phyloP scores from a whole-genome alignment of 495 filamentous ascomycete species.

The Friedmanniomyces endolithicus region DNA sequence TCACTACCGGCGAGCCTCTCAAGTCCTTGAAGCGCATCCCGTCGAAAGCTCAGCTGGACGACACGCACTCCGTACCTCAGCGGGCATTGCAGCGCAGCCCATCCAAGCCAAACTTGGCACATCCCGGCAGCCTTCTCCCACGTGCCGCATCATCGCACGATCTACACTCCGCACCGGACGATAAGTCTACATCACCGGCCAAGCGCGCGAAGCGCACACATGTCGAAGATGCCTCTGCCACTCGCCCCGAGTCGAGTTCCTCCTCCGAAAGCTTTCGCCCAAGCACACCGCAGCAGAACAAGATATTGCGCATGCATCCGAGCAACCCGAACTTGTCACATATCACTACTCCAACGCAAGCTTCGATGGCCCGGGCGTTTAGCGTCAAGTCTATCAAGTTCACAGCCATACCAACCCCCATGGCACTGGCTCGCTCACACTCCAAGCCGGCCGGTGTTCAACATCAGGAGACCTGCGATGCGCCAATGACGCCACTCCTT shows the following conservation, averaged over 20 bases:
- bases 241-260: constrained; percentile 41
- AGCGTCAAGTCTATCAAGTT: constrained; percentile 47
- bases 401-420: constrained; percentile 43
- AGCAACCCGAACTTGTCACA: constrained; percentile 33
- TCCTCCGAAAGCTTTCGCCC: constrained; percentile 33
- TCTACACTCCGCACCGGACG: constrained; percentile 13
- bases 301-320: constrained; percentile 18
- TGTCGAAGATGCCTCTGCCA: constrained; percentile 47
- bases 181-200: constrained; percentile 26
- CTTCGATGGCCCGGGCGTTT: constrained; percentile 54
- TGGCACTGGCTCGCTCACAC: constrained; percentile 24
- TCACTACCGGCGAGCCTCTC: constrained; percentile 17
- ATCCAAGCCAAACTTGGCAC: constrained; percentile 33
- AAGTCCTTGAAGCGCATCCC: constrained; percentile 58
- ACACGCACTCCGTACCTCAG: constrained; percentile 22
- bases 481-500: constrained; percentile 6
- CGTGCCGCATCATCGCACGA: constrained; percentile 28
- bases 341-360: constrained; percentile 66
- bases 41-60: constrained; percentile 62
- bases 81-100: constrained; percentile 18
- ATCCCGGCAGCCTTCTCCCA: constrained; percentile 22
- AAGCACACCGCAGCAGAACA: constrained; percentile 28
- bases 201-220: constrained; percentile 55
- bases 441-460: not conserved
- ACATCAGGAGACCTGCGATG: constrained; percentile 4